phyloP scores from a whole-genome alignment of 2,329 filamentous ascomycete species.

The Salinomyces thailandicus region DNA sequence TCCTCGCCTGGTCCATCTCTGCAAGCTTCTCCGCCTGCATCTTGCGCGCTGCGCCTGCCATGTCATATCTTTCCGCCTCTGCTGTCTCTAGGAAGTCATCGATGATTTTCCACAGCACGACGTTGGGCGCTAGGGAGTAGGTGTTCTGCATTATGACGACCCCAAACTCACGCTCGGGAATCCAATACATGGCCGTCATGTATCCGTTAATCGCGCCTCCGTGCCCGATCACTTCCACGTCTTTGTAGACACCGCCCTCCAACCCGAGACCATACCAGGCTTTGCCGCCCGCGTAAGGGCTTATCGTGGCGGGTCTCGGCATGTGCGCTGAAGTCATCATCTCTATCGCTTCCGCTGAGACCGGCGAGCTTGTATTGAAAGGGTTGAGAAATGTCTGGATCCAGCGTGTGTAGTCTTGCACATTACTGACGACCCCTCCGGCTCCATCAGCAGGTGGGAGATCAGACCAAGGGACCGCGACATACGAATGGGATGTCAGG shows the following conservation, averaged over 20 bases:
- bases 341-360: slow-evolving; percentile 6
- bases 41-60: not conserved
- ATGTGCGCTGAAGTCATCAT: slow-evolving; percentile 9
- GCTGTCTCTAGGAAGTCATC: slow-evolving; percentile 1
- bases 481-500: slow-evolving; percentile 3
- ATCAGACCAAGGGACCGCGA: slow-evolving; percentile 6
- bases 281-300: slow-evolving; percentile 4
- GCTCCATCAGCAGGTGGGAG: slow-evolving; percentile 14
- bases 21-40: not conserved
- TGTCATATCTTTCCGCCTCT: not conserved
- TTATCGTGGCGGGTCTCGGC: slow-evolving; percentile 19
- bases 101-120: not conserved
- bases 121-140: not conserved
- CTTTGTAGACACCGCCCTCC: slow-evolving; percentile 31
- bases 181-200: slow-evolving; percentile 35
- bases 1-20: not conserved
- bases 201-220: slow-evolving; percentile 37
- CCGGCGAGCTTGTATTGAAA: slow-evolving; percentile 3
- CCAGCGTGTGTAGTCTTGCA: slow-evolving; percentile 45
- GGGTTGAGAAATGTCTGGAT: slow-evolving; percentile 37
- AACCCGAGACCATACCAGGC: slow-evolving; percentile 34
- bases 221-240: slow-evolving; percentile 35
- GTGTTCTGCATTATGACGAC: slow-evolving; percentile 25
- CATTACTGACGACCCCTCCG: slow-evolving; percentile 33
- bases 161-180: slow-evolving; percentile 33